Evolutionary conservation across 2,329 filamentous ascomycete species (phyloP), one percentile per base, ranked within the genome.

Genomic region (Fusarium sp.): DNA sequence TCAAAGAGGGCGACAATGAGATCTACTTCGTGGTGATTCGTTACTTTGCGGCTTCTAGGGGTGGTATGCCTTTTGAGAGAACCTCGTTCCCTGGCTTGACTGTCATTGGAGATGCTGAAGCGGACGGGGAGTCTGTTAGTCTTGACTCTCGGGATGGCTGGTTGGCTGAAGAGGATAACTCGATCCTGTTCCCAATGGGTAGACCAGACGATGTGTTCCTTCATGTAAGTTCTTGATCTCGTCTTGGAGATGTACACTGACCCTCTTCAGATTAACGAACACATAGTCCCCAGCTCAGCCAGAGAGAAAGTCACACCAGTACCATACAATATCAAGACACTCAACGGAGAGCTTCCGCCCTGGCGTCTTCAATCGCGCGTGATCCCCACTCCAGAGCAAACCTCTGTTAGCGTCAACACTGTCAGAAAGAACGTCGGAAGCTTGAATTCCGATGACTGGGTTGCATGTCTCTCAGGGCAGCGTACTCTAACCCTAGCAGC

Each of bases 391-490:
- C 52, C 52, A 15, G 52, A 56, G 8, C 52, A 56, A 44, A 32
- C 26, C 1, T 17, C 38, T 8, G 12, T 5, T 11, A 4, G 5
- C 20, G 26, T 44, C 38, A 44, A 30, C 0, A 56, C 17, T 2
- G 3, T 56, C 7, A 44, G 52, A 44, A 44, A 30, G 15, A 56
- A 56, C 0, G 4, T 11, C 8, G 38, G 52, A 12, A 22, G 0
- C 22, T 12, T 32, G 26, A 6, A 6, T 8, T 56, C 52, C 4
- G 28, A 32, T 32, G 52, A 20, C 20, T 56, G 52, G 52, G 28
- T 20, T 0, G 17, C 17, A 1, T 56, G 11, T 6, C 34, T 56
- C 15, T 56, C 52, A 1, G 28, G 38, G 0, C 20, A 30, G 0
- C 12, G 3, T 6, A 22, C 52, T 13, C 8, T 56, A 0, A 32